Evolutionary conservation across 2,329 filamentous ascomycete species (phyloP).

Genomic region (Fusarium piperis): DNA sequence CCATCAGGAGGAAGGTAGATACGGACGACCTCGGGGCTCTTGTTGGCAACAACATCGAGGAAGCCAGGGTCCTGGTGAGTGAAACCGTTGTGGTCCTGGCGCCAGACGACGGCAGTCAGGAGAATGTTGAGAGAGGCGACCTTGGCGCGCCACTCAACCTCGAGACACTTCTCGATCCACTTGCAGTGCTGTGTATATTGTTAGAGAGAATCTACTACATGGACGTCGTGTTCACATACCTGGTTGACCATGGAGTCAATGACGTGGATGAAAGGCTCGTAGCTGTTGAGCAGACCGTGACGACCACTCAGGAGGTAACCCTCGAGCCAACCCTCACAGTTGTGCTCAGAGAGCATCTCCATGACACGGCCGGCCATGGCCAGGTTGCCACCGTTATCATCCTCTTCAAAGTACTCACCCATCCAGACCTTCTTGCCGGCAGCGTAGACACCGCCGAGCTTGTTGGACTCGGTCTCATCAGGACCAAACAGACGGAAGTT

Average conservation of each 20-base stretch:
- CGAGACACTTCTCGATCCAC: constrained; percentile 84
- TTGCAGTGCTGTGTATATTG: constrained; percentile 71
- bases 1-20: constrained; percentile 85
- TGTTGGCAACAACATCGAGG: constrained; percentile 82
- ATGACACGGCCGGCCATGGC: constrained; percentile 76
- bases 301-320: constrained; percentile 80
- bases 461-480: constrained; percentile 85
- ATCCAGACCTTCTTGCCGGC: constrained; percentile 84
- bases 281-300: constrained; percentile 81
- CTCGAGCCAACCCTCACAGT: constrained; percentile 82
- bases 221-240: constrained; percentile 43
- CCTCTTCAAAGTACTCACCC: constrained; percentile 81
- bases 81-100: constrained; percentile 87
- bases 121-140: constrained; percentile 82
- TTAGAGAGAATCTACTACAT: constrained; percentile 9
- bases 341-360: constrained; percentile 87
- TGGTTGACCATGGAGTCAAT: constrained; percentile 89
- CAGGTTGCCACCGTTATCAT: constrained; percentile 78
- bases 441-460: constrained; percentile 76
- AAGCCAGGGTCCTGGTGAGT: constrained; percentile 85
- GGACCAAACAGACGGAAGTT: constrained; percentile 82
- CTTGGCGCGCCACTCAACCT: constrained; percentile 80
- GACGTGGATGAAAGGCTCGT: constrained; percentile 85
- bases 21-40: constrained; percentile 80
- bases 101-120: constrained; percentile 81